A percentile compares a stretch with the other conserved stretches of the same genome.
Conservation (phyloP, 169 alveolate species). For the Miamiensis avidus region DNA sequence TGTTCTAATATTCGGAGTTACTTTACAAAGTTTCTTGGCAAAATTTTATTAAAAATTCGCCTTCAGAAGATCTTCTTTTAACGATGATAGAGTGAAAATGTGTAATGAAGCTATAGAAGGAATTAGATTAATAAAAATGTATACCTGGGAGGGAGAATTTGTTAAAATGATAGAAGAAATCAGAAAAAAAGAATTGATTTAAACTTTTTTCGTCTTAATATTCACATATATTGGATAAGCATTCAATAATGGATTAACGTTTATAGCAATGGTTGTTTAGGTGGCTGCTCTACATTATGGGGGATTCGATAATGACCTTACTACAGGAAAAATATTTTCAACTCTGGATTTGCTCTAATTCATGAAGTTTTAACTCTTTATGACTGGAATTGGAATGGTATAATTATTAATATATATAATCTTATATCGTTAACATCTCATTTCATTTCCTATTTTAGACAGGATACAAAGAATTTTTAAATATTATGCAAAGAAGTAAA, state of each 20-base stretch:
- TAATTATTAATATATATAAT: too few species aligned
- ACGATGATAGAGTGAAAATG: constrained; percentile 64
- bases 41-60: not conserved
- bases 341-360: not conserved
- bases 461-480: not conserved
- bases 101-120: constrained; percentile 63
- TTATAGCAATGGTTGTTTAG: too few species aligned
- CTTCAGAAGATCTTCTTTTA: not conserved
- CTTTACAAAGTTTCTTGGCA: not conserved
- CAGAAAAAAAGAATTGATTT: constrained; percentile 45
- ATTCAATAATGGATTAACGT: not conserved
- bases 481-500: not conserved
- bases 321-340: not conserved
- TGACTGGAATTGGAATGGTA: not conserved
- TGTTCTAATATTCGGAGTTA: constrained; percentile 7
- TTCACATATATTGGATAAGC: not conserved
- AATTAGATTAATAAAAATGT: constrained; percentile 63
- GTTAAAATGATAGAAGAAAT: constrained; percentile 37
- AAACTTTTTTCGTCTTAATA: not conserved
- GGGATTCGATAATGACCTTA: not conserved
- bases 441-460: not conserved
- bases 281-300: too few species aligned
- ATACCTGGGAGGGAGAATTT: constrained; percentile 70
- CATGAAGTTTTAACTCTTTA: not conserved
- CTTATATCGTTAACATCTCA: too few species aligned